These are phyloP conservation scores for Verticillium nubilum DNA, from an alignment of 2,329 filamentous ascomycete species.

Conservation along the genomic window DNA sequence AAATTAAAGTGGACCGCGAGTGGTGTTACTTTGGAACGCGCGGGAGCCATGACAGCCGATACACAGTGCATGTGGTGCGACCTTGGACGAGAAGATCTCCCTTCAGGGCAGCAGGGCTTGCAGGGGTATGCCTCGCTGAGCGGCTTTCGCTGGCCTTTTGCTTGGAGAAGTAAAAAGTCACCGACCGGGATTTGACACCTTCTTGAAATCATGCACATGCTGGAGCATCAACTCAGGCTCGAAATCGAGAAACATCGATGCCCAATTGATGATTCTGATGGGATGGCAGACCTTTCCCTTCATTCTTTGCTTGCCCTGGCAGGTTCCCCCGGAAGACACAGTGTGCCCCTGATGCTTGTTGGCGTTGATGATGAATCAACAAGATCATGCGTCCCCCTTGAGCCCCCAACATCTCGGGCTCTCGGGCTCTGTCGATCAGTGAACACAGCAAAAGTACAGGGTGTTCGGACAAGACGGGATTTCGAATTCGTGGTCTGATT, in stretches of 20 bases:
- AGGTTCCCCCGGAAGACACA: neutral
- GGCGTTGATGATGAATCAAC: neutral
- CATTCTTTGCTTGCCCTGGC: too few relatives aligned
- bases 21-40: conserved; percentile 12
- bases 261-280: too few relatives aligned
- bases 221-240: neutral
- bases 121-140: neutral
- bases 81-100: neutral
- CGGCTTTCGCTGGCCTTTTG: neutral
- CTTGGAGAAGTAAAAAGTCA: neutral
- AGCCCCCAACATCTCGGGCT: neutral
- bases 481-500: neutral
- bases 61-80: neutral
- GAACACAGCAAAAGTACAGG: neutral
- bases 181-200: neutral
- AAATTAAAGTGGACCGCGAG: neutral
- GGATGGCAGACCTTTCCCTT: too few relatives aligned
- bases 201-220: neutral
- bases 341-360: neutral
- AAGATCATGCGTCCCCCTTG: neutral
- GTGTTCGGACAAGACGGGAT: neutral
- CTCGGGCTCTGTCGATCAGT: neutral
- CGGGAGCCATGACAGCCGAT: conserved; percentile 14
- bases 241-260: neutral
- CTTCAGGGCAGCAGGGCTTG: too few relatives aligned